phyloP scores from a whole-genome alignment of 2,329 filamentous ascomycete genomes.

The Drechmeria coniospora region DNA sequence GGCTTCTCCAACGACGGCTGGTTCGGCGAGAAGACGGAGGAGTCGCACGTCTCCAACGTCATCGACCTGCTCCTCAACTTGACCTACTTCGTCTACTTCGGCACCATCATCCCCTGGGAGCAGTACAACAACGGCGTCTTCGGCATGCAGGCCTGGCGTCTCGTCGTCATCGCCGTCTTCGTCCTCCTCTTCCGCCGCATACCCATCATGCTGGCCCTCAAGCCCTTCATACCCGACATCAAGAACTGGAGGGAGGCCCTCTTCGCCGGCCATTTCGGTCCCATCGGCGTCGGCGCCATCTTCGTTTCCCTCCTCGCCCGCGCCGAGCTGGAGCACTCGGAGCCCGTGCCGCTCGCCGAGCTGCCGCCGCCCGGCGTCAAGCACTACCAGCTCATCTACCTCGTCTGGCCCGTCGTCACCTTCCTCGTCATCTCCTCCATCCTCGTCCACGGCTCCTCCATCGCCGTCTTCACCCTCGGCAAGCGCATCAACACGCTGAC shows the following conservation, averaged over 20 bases:
- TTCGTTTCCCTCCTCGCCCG: constrained; percentile 87
- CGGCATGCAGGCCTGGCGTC: constrained; percentile 71
- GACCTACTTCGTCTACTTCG: constrained; percentile 95
- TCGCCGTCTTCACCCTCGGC: constrained; percentile 92
- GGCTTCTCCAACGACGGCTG: constrained; percentile 98
- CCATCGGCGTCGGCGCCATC: constrained; percentile 91
- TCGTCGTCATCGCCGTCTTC: constrained; percentile 85
- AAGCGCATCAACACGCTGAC: constrained; percentile 96
- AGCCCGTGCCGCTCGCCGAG: constrained; percentile 55
- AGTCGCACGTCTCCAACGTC: constrained; percentile 97
- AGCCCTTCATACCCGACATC: constrained; percentile 87
- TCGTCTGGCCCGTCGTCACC: constrained; percentile 91
- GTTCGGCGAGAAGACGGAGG: constrained; percentile 97
- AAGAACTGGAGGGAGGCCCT: constrained; percentile 96
- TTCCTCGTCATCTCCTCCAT: constrained; percentile 94
- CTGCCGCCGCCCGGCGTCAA: constrained; percentile 39
- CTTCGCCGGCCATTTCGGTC: constrained; percentile 94
- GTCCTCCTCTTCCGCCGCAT: constrained; percentile 94
- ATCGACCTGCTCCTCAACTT: constrained; percentile 95
- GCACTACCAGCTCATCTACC: constrained; percentile 55
- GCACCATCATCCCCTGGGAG: constrained; percentile 92
- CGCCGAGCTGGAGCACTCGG: constrained; percentile 70
- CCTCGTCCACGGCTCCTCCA: constrained; percentile 89
- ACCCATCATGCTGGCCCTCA: constrained; percentile 81
- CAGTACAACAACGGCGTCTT: constrained; percentile 65